A percentile compares a stretch with the other conserved stretches of the same genome.
Conservation (phyloP, 768 basidiomycete species). For the Panaeolus cyanescens region DNA sequence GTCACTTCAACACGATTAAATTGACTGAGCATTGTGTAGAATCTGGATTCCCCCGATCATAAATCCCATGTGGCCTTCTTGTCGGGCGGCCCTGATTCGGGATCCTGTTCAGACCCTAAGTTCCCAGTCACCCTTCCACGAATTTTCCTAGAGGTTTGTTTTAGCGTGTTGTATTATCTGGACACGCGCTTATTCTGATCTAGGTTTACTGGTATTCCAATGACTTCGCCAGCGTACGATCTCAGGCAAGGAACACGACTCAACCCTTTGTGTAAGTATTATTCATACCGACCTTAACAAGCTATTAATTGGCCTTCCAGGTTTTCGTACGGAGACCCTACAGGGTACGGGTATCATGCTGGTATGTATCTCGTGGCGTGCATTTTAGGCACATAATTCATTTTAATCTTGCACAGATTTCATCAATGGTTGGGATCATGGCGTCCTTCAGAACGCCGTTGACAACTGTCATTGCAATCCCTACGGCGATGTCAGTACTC, state of each 20-base stretch:
- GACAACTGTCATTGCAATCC: conserved; percentile 51
- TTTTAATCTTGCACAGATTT: conserved; percentile 37
- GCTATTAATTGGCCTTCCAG: conserved; percentile 26
- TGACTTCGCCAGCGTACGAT: conserved; percentile 34
- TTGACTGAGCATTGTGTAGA: conserved; percentile 23
- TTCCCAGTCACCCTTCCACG: conserved; percentile 48
- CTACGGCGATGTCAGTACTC: conserved; percentile 41
- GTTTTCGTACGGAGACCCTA: conserved; percentile 58
- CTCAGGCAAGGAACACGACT: conserved; percentile 44
- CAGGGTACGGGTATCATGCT: conserved; percentile 63
- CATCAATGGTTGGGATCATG: conserved; percentile 62
- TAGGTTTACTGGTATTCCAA: conserved; percentile 48
- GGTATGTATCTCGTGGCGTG: conserved; percentile 30
- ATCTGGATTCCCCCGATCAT: conserved; percentile 50
- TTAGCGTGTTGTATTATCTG: neutral
- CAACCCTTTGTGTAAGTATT: conserved; percentile 54
- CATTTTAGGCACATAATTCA: neutral
- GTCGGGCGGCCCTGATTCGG: conserved; percentile 47
- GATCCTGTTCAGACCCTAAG: conserved; percentile 47
- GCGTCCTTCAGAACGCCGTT: conserved; percentile 55
- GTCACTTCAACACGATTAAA: neutral
- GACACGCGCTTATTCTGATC: conserved; percentile 1
- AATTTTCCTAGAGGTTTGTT: conserved; percentile 51
- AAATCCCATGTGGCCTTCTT: conserved; percentile 53
- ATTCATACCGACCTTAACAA: too few relatives aligned